Conservation (phyloP, 495 filamentous ascomycete genomes). For the Mycothermus thermophilus region DNA sequence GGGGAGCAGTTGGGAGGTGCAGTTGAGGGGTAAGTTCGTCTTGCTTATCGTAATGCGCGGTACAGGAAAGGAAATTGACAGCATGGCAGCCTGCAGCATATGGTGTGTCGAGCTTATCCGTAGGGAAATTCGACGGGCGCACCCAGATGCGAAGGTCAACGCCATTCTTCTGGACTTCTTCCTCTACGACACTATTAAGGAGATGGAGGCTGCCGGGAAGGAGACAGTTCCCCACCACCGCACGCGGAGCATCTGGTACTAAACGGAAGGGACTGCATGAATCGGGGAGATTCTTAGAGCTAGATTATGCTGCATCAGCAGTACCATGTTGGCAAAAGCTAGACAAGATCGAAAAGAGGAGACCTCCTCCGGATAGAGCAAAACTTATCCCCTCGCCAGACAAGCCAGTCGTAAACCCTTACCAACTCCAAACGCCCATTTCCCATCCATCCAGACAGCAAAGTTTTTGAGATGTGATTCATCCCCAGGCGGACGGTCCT, state of each 20-base stretch:
- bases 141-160: slow-evolving; percentile 64
- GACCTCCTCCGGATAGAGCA: too few species aligned
- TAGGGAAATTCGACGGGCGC: slow-evolving; percentile 58
- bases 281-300: neutral
- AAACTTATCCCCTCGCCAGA: too few species aligned
- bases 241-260: slow-evolving; percentile 95
- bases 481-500: too few species aligned
- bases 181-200: slow-evolving; percentile 87
- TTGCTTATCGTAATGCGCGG: too few species aligned
- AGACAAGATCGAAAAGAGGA: too few species aligned
- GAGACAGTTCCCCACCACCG: slow-evolving; percentile 78
- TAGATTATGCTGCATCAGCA: too few species aligned
- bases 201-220: slow-evolving; percentile 45
- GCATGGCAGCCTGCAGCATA: slow-evolving; percentile 56
- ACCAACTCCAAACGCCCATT: slow-evolving; percentile 2
- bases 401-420: too few species aligned
- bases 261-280: too few species aligned
- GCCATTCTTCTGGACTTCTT: slow-evolving; percentile 94
- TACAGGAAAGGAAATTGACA: too few species aligned
- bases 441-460: neutral
- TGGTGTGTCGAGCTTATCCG: slow-evolving; percentile 88
- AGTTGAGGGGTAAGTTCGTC: slow-evolving; percentile 54
- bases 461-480: too few species aligned
- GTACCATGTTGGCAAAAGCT: too few species aligned
- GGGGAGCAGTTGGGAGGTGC: slow-evolving; percentile 72